phyloP scores from a whole-genome alignment of 2,329 filamentous ascomycete genomes.

The Ophiostoma populinum region DNA sequence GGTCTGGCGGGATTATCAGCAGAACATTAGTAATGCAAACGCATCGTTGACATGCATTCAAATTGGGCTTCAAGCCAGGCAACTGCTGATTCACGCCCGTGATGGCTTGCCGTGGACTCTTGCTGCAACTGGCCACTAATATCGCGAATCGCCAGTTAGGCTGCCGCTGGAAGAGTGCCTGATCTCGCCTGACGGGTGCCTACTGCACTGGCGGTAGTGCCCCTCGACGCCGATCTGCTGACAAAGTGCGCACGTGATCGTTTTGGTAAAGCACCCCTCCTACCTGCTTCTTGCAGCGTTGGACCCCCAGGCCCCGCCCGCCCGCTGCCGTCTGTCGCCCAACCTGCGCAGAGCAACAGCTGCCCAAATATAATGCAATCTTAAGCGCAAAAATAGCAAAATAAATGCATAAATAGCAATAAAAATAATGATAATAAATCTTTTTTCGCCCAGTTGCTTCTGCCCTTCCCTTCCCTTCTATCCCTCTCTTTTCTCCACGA shows the following conservation, averaged over 20 bases:
- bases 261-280: too few relatives aligned
- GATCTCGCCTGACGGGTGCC: neutral
- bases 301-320: neutral
- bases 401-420: constrained; percentile 3
- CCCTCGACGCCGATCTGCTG: constrained; percentile 2
- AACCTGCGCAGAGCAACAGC: constrained; percentile 9
- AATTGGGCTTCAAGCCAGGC: too few relatives aligned
- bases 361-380: constrained; percentile 2
- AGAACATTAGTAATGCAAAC: too few relatives aligned
- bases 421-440: constrained; percentile 12
- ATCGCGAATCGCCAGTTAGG: too few relatives aligned
- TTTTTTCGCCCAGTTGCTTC: constrained; percentile 5
- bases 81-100: too few relatives aligned
- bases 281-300: neutral
- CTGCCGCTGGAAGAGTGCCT: too few relatives aligned
- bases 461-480: constrained; percentile 1
- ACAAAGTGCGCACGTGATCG: constrained; percentile 7
- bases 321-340: constrained; percentile 8
- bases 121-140: too few relatives aligned
- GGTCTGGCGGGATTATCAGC: too few relatives aligned
- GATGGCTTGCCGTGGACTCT: too few relatives aligned
- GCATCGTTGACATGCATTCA: too few relatives aligned
- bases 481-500: constrained; percentile 5
- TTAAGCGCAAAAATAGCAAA: neutral
- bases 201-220: too few relatives aligned